phyloP scores from a whole-genome alignment of 2,329 filamentous ascomycete species.

The Plenodomus tracheiphilus region DNA sequence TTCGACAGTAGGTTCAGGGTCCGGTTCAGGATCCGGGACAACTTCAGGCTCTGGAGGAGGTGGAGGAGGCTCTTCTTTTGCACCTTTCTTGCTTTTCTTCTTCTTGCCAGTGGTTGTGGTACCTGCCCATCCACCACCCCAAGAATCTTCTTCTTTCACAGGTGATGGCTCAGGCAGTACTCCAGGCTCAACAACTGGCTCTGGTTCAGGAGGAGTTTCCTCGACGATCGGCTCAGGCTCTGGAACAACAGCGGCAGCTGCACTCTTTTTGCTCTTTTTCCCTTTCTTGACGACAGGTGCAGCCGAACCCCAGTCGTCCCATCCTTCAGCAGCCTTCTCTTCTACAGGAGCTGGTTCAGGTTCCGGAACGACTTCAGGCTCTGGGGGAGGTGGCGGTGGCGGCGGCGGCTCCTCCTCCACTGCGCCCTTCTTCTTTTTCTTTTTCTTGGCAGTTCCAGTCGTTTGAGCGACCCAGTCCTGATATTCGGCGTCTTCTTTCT shows the following conservation, averaged over 20 bases:
- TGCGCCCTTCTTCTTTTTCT: constrained; percentile 36
- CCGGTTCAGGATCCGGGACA: constrained; percentile 39
- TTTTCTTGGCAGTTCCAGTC: constrained; percentile 30
- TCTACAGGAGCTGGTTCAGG: constrained; percentile 30
- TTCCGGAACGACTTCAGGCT: constrained; percentile 36
- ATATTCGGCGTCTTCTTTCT: constrained; percentile 31
- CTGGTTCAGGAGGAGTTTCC: constrained; percentile 21
- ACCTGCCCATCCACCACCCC: constrained; percentile 31
- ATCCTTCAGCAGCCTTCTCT: constrained; percentile 25
- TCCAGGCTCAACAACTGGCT: constrained; percentile 13
- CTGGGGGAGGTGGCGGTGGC: constrained; percentile 36
- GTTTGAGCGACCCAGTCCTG: constrained; percentile 34
- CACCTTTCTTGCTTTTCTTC: constrained; percentile 25
- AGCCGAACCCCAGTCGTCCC: constrained; percentile 33
- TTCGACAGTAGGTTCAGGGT: constrained; percentile 24
- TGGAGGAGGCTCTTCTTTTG: constrained; percentile 10
- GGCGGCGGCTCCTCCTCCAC: constrained; percentile 28
- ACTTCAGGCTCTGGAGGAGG: constrained; percentile 30
- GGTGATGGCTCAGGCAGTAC: constrained; percentile 17
- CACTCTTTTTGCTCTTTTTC: constrained; percentile 40
- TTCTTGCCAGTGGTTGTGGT: constrained; percentile 39
- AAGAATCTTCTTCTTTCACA: constrained; percentile 30
- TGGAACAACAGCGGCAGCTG: constrained; percentile 49
- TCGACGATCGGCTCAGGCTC: constrained; percentile 29
- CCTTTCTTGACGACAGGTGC: constrained; percentile 19